Evolutionary conservation across 768 basidiomycete genomes (phyloP).

Genomic region (Russula abietina): DNA sequence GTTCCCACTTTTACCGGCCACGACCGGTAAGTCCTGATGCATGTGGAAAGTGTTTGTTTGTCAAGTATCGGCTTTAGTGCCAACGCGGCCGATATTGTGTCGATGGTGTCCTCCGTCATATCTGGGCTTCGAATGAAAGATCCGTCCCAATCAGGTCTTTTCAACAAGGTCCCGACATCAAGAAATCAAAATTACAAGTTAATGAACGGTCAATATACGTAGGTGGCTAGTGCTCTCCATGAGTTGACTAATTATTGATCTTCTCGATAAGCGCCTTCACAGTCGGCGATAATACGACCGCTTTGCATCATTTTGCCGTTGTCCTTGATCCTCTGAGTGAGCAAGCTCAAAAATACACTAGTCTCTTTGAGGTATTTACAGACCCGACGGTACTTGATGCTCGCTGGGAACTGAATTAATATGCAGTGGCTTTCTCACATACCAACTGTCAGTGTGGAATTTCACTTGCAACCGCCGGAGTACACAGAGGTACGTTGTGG

Average conservation of each 20-base stretch:
- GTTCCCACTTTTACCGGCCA: constrained; percentile 28
- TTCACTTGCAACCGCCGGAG: constrained; percentile 71
- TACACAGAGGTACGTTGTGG: constrained; percentile 62
- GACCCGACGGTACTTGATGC: neutral
- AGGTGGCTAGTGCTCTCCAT: constrained; percentile 27
- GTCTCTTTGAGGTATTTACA: constrained; percentile 58
- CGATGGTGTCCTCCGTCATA: constrained; percentile 65
- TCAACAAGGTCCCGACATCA: constrained; percentile 56
- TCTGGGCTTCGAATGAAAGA: constrained; percentile 67
- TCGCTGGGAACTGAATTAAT: constrained; percentile 3
- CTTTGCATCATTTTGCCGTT: constrained; percentile 63
- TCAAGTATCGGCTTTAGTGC: constrained; percentile 35
- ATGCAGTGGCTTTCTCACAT: constrained; percentile 64
- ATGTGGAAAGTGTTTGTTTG: neutral
- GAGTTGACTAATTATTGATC: constrained; percentile 15
- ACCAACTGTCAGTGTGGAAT: constrained; percentile 59
- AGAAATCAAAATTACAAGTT: constrained; percentile 55
- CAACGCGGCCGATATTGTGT: constrained; percentile 52
- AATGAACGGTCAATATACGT: constrained; percentile 63
- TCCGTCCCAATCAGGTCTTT: constrained; percentile 64
- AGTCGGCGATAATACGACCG: constrained; percentile 60
- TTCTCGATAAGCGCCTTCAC: constrained; percentile 50
- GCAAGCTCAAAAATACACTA: constrained; percentile 79
- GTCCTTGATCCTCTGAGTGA: constrained; percentile 84
- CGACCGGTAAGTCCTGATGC: constrained; percentile 5